phyloP scores from a whole-genome alignment of 495 filamentous ascomycete species.

The Annulohypoxylon stygium region DNA sequence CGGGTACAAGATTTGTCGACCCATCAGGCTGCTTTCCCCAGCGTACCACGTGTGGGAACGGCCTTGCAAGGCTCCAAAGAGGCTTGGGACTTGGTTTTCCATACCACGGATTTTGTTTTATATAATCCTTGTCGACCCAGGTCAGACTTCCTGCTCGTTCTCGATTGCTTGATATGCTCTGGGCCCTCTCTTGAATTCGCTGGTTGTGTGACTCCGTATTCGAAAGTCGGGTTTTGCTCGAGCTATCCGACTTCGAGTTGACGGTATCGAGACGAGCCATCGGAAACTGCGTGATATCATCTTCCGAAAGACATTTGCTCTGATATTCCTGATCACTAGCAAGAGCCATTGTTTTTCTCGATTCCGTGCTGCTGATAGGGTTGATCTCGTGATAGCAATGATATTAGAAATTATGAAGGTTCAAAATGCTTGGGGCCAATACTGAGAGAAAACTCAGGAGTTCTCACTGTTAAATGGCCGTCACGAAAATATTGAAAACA shows the following conservation, averaged over 20 bases:
- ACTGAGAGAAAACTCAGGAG: no score
- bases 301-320: background rate
- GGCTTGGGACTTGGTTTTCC: conserved; percentile 60
- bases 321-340: background rate
- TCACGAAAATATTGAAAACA: no score
- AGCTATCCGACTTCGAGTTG: background rate
- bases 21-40: conserved; percentile 61
- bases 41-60: conserved; percentile 63
- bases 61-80: conserved; percentile 64
- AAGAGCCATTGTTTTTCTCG: background rate
- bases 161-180: background rate
- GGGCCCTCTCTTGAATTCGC: background rate
- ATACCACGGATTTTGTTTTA: conserved; percentile 62
- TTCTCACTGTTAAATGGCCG: no score
- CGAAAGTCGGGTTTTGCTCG: conserved; percentile 5
- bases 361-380: conserved; percentile 8
- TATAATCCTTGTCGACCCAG: conserved; percentile 52
- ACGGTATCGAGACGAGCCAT: background rate
- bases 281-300: conserved; percentile 5
- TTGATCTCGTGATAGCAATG: background rate
- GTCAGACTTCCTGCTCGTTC: background rate
- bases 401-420: no score
- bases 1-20: background rate
- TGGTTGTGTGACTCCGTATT: background rate
- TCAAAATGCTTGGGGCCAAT: no score